These are phyloP conservation scores for Aspergillus persii DNA, from an alignment of 2,329 filamentous ascomycete genomes.

Conservation along the genomic window DNA sequence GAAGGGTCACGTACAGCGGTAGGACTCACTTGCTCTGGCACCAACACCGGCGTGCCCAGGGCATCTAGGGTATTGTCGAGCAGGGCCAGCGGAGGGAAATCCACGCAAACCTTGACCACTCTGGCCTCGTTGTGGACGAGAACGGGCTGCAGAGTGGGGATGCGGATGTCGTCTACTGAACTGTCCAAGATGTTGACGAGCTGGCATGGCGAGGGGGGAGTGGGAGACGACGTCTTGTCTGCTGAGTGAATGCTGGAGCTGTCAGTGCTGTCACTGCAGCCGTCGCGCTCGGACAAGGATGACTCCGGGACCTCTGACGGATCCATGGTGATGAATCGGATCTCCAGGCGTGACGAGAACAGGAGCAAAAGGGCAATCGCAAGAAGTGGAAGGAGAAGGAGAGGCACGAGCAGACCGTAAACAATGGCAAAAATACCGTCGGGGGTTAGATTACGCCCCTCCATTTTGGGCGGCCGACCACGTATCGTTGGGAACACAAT, in stretches of 20 bases:
- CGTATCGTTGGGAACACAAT: background rate
- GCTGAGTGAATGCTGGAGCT: background rate
- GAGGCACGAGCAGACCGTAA: background rate
- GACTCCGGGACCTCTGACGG: background rate
- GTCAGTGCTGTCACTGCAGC: background rate
- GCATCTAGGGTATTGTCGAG: constrained; percentile 13
- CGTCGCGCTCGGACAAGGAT: background rate
- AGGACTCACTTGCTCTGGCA: constrained; percentile 13
- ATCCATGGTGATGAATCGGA: background rate
- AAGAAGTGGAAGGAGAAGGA: background rate
- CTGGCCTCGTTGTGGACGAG: background rate
- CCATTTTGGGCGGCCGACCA: background rate
- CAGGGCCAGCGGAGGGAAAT: background rate
- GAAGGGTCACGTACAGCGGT: background rate
- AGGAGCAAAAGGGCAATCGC: background rate
- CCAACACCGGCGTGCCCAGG: constrained; percentile 13
- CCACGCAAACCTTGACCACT: background rate
- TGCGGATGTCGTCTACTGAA: constrained; percentile 17
- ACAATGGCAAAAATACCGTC: background rate
- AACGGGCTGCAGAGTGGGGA: constrained; percentile 10
- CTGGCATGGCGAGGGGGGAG: background rate
- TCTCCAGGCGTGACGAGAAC: background rate
- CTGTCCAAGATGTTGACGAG: constrained; percentile 14
- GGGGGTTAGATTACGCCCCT: background rate
- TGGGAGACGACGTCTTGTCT: background rate